These are phyloP conservation scores for Epichloe typhina DNA, from an alignment of 2,329 filamentous ascomycete genomes.

Conservation along the genomic window DNA sequence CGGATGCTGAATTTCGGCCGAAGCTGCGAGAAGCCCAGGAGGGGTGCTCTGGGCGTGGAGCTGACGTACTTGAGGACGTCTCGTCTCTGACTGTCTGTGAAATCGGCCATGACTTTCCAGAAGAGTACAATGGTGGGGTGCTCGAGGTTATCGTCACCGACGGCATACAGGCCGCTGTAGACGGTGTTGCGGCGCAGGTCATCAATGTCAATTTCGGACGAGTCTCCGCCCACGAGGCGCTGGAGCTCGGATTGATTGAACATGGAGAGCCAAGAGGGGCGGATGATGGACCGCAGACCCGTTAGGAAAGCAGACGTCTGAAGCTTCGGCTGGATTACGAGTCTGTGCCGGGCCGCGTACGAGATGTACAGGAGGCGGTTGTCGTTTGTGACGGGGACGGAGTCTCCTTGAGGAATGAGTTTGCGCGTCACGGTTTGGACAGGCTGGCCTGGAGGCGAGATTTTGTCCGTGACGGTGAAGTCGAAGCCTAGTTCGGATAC, in stretches of 20 bases:
- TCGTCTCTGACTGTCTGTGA: conserved; percentile 64
- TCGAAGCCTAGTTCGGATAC: conserved; percentile 61
- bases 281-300: conserved; percentile 77
- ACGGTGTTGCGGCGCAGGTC: conserved; percentile 74
- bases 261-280: conserved; percentile 90
- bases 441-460: conserved; percentile 31
- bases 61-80: conserved; percentile 94
- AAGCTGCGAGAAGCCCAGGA: conserved; percentile 78
- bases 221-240: conserved; percentile 81
- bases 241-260: conserved; percentile 96
- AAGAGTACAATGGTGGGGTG: conserved; percentile 79
- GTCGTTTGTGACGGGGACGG: conserved; percentile 72
- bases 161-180: conserved; percentile 77
- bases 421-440: conserved; percentile 57
- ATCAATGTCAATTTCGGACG: conserved; percentile 70
- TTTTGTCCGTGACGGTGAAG: conserved; percentile 74
- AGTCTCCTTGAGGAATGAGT: conserved; percentile 62
- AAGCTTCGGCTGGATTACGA: conserved; percentile 64
- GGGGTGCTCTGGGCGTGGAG: conserved; percentile 76
- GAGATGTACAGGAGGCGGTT: conserved; percentile 93
- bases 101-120: conserved; percentile 73
- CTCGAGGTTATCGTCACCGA: conserved; percentile 80
- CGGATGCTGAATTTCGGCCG: conserved; percentile 81
- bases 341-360: conserved; percentile 74
- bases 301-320: conserved; percentile 82